Conservation (phyloP, 1,139 yeast genomes). For the Geotrichum europaeum region DNA sequence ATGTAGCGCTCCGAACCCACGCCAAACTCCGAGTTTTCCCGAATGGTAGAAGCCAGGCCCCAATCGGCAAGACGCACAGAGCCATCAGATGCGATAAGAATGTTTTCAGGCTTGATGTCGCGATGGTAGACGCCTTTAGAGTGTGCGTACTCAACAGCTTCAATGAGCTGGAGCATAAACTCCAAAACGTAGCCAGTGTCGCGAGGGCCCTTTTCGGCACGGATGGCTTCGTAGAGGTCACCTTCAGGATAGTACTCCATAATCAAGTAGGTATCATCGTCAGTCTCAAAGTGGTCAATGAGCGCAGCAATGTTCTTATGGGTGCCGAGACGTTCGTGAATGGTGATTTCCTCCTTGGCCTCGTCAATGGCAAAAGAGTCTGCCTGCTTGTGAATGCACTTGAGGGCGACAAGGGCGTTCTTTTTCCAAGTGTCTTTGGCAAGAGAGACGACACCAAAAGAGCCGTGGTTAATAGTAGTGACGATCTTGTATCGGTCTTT, state of each 20-base stretch:
- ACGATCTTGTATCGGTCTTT: constrained; percentile 61
- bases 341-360: constrained; percentile 72
- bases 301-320: constrained; percentile 61
- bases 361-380: constrained; percentile 38
- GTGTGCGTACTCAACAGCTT: constrained; percentile 76
- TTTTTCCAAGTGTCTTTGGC: constrained; percentile 60
- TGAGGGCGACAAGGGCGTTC: constrained; percentile 68
- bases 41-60: constrained; percentile 77
- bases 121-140: constrained; percentile 69
- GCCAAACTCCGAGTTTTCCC: constrained; percentile 68
- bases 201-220: constrained; percentile 67
- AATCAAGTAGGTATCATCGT: constrained; percentile 47
- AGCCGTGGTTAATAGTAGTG: constrained; percentile 82
- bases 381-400: constrained; percentile 50
- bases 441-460: constrained; percentile 85
- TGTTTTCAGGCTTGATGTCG: constrained; percentile 87
- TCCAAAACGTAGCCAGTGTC: constrained; percentile 48
- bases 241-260: constrained; percentile 89
- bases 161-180: constrained; percentile 68
- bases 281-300: constrained; percentile 69
- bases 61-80: constrained; percentile 81
- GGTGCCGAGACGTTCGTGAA: constrained; percentile 60
- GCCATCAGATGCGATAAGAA: constrained; percentile 62
- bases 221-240: constrained; percentile 89
- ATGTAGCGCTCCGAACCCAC: constrained; percentile 93